Evolutionary conservation across 2,329 filamentous ascomycete genomes (phyloP), one percentile per base, ranked within the genome.

Genomic region (Nothophaeocryptopus gaeumannii): DNA sequence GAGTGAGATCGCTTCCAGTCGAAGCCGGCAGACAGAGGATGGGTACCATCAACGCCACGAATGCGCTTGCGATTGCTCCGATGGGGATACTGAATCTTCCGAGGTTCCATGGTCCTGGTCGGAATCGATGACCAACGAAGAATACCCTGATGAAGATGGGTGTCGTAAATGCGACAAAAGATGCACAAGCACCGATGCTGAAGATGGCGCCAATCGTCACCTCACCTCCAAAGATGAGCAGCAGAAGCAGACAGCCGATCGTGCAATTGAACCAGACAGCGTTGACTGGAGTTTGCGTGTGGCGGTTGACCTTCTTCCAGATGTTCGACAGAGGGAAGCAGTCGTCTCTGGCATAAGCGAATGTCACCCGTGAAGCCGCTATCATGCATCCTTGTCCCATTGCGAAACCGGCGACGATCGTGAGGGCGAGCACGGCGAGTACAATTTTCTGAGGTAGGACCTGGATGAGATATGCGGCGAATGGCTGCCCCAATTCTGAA

Each of bases 361-460:
- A 63, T 1, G 59, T 64, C 2, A 65, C 61, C 4, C 48, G 47
- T 1, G 56, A 62, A 1, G 78, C 78, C 7, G 78, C 77, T 33
- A 88, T 79, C 81, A 86, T 87, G 64, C 83, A 86, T 1, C 83
- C 85, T 65, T 88, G 84, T 5, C 85, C 85, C 81, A 88, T 87
- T 35, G 78, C 81, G 63, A 87, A 88, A 2, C 82, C 80, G 50
- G 83, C 84, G 35, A 88, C 73, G 55, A 88, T 85, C 2, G 84
- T 88, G 36, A 88, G 67, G 0, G 77, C 70, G 10, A 88, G 78
- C 43, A 87, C 79, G 1, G 81, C 80, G 20, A 86, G 72, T 3
- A 82, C 82, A 1, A 78, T 74, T 45, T 79, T 80, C 48, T 79
- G 73, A 1, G 81, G 78, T 51, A 88, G 72, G 39, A 84, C 76